Conservation (phyloP, 2,329 filamentous ascomycete species). For the Aspergillus alliaceus region DNA sequence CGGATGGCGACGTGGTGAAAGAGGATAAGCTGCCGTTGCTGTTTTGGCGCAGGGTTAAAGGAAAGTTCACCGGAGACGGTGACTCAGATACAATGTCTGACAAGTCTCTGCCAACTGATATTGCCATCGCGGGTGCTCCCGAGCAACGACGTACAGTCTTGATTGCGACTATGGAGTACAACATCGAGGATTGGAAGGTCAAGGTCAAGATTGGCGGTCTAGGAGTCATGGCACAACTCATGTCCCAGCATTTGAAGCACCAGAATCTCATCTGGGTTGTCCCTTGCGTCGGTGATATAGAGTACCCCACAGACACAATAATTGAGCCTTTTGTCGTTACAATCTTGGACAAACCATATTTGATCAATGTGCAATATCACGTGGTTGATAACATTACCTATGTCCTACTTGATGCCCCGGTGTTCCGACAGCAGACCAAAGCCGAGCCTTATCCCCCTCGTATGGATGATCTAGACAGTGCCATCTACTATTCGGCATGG, state of each 20-base stretch:
- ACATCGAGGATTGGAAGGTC: constrained; percentile 68
- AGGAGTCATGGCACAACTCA: constrained; percentile 69
- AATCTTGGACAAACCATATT: constrained; percentile 61
- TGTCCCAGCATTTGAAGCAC: constrained; percentile 66
- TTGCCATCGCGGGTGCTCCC: constrained; percentile 31
- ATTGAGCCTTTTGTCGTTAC: constrained; percentile 63
- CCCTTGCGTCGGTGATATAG: constrained; percentile 62
- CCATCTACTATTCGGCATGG: constrained; percentile 70
- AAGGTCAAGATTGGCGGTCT: constrained; percentile 72
- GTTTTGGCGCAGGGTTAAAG: constrained; percentile 33
- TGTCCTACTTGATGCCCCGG: constrained; percentile 65
- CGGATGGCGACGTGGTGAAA: constrained; percentile 55
- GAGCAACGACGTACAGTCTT: constrained; percentile 54
- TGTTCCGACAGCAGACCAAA: constrained; percentile 65
- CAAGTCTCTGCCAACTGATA: constrained; percentile 35
- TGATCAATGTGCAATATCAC: constrained; percentile 65
- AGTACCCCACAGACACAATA: constrained; percentile 60
- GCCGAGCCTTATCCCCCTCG: constrained; percentile 66
- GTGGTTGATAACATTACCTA: constrained; percentile 65
- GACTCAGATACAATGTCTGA: constrained; percentile 31
- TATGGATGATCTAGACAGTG: constrained; percentile 69
- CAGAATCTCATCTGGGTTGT: constrained; percentile 66
- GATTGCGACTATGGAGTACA: constrained; percentile 71
- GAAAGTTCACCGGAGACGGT: constrained; percentile 27
- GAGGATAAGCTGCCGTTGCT: constrained; percentile 40